Conservation (phyloP, 2,329 filamentous ascomycete genomes). For the Pseudocercospora vitis region DNA sequence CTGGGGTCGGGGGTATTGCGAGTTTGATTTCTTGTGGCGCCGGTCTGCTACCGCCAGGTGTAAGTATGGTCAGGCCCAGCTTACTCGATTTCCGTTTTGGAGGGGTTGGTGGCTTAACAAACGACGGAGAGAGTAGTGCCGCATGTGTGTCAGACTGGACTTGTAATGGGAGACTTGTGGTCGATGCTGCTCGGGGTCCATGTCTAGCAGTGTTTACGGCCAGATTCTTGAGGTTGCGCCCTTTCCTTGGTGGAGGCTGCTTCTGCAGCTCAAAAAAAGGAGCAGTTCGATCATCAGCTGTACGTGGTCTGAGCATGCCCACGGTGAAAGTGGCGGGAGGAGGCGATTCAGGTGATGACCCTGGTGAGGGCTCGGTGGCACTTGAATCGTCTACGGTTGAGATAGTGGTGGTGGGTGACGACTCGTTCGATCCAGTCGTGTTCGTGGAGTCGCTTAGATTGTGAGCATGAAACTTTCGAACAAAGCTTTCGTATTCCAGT, state of each 20-base stretch:
- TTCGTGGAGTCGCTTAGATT: constrained; percentile 76
- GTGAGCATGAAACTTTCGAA: constrained; percentile 59
- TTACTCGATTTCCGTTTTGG: constrained; percentile 70
- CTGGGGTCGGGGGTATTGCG: constrained; percentile 59
- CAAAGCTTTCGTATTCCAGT: constrained; percentile 30
- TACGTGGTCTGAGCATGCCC: constrained; percentile 51
- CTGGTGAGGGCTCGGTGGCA: constrained; percentile 85
- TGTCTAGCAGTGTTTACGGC: constrained; percentile 68
- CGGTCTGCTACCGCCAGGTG: constrained; percentile 59
- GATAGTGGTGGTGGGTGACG: constrained; percentile 89
- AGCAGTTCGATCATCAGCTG: constrained; percentile 50
- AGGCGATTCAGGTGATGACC: constrained; percentile 85
- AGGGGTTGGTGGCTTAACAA: constrained; percentile 77
- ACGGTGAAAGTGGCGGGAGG: constrained; percentile 68
- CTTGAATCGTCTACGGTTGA: constrained; percentile 91
- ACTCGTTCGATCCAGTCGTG: constrained; percentile 81
- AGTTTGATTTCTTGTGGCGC: constrained; percentile 59
- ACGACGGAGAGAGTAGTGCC: constrained; percentile 71
- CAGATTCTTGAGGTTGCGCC: constrained; percentile 81
- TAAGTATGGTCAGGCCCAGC: constrained; percentile 71
- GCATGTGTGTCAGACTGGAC: constrained; percentile 51
- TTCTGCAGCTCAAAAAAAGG: constrained; percentile 57
- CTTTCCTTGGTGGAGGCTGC: constrained; percentile 58
- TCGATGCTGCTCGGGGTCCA: constrained; percentile 47
- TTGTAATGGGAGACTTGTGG: constrained; percentile 55